phyloP scores from a whole-genome alignment of 2,329 filamentous ascomycete species.

The Orbilia ellipsospora region DNA sequence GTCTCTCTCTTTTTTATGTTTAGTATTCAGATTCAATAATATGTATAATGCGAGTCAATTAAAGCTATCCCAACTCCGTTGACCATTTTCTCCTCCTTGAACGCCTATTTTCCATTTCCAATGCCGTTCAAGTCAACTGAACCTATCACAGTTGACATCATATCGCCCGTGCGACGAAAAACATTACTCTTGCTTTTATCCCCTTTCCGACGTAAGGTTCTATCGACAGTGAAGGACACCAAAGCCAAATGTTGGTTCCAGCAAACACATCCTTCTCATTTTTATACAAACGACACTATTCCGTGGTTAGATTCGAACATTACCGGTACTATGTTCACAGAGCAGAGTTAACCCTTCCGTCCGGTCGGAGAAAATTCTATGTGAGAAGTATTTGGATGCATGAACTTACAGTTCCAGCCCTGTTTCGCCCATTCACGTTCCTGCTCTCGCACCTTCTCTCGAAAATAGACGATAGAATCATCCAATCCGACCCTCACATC shows the following conservation, averaged over 20 bases:
- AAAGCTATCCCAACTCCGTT: conserved; percentile 23
- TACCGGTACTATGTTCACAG: conserved; percentile 30
- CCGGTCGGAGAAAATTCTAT: conserved; percentile 1
- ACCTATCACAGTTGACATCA: conserved; percentile 3
- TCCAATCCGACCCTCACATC: conserved; percentile 41
- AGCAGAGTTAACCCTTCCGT: not conserved
- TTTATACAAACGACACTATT: conserved; percentile 31
- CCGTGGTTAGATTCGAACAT: conserved; percentile 43
- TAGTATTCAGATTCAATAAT: not conserved
- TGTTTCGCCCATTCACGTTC: conserved; percentile 47
- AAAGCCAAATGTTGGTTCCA: conserved; percentile 5
- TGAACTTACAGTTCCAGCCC: conserved; percentile 52
- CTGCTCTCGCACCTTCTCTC: conserved; percentile 39
- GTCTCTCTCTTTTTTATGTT: not conserved
- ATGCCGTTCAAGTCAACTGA: not conserved
- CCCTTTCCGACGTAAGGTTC: no score
- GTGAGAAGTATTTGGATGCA: not conserved
- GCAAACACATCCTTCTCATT: not conserved
- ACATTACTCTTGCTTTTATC: not conserved
- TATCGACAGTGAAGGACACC: conserved; percentile 12
- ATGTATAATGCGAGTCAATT: conserved; percentile 7
- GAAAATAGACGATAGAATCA: conserved; percentile 37
- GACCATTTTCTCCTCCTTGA: conserved; percentile 6
- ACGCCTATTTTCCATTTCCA: not conserved
- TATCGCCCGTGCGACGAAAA: not conserved